Conservation (phyloP, 2,329 filamentous ascomycete species). For the Niveomyces coronatus region DNA sequence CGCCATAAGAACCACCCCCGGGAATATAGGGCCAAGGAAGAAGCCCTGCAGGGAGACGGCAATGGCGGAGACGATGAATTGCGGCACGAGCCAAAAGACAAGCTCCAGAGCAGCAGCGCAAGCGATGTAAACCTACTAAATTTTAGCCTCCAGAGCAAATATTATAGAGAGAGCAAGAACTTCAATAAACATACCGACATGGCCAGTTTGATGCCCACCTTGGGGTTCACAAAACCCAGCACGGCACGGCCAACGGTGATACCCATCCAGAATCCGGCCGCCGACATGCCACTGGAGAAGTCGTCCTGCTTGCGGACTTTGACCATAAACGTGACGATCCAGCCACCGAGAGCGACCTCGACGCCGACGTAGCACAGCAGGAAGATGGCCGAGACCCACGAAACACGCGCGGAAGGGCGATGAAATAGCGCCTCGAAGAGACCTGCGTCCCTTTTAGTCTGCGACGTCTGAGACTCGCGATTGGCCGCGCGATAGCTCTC, state of each 20-base stretch:
- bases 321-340: constrained; percentile 81
- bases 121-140: constrained; percentile 49
- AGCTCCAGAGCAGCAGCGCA: constrained; percentile 56
- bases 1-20: constrained; percentile 58
- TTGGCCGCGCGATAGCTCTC: constrained; percentile 10
- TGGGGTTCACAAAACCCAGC: constrained; percentile 63
- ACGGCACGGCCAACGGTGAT: constrained; percentile 61
- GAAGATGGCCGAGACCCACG: constrained; percentile 64
- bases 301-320: constrained; percentile 55
- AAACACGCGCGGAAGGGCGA: constrained; percentile 37
- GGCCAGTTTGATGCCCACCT: constrained; percentile 58
- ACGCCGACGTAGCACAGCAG: constrained; percentile 67
- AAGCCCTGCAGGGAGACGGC: constrained; percentile 65
- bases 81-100: constrained; percentile 72
- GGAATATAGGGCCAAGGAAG: constrained; percentile 71
- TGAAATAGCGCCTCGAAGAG: constrained; percentile 28
- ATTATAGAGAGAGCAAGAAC: background rate
- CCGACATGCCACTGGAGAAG: constrained; percentile 64
- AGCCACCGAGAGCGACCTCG: constrained; percentile 67
- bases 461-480: constrained; percentile 9
- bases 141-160: constrained; percentile 5
- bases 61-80: constrained; percentile 64
- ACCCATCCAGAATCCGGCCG: constrained; percentile 74
- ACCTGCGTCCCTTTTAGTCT: constrained; percentile 9
- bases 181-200: constrained; percentile 25